These are phyloP conservation scores for Xylariaceae sp. DNA, from an alignment of 2,329 filamentous ascomycete species.

Conservation along the genomic window DNA sequence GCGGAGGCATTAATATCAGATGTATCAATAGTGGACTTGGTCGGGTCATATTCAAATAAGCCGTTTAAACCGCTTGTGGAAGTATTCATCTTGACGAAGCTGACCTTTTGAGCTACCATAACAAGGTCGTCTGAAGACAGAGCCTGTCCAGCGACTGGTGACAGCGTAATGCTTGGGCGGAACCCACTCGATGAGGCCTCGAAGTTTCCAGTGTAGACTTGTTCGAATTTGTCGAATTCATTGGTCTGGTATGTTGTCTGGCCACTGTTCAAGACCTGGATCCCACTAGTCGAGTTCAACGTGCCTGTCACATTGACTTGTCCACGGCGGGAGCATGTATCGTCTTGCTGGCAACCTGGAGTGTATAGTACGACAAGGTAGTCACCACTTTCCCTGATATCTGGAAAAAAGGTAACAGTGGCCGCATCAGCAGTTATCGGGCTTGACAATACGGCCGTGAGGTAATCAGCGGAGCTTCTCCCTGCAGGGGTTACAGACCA, in stretches of 20 bases:
- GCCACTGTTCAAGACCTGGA: conserved; percentile 47
- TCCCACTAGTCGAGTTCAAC: conserved; percentile 51
- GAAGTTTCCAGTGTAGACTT: conserved; percentile 81
- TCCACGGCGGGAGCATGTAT: conserved; percentile 72
- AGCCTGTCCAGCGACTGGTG: conserved; percentile 63
- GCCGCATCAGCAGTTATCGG: conserved; percentile 57
- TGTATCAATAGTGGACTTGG: conserved; percentile 53
- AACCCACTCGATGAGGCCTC: conserved; percentile 73
- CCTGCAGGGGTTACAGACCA: conserved; percentile 70
- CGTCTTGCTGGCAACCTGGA: conserved; percentile 81
- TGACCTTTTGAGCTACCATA: conserved; percentile 85
- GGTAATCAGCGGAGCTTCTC: conserved; percentile 71
- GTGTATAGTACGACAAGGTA: conserved; percentile 92
- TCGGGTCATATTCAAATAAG: conserved; percentile 83
- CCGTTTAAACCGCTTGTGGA: conserved; percentile 77
- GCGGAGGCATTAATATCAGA: conserved; percentile 67
- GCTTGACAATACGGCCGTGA: conserved; percentile 63
- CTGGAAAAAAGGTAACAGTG: conserved; percentile 75
- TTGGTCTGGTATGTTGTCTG: conserved; percentile 83
- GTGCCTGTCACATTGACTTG: conserved; percentile 76
- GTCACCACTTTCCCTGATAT: conserved; percentile 84
- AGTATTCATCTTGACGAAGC: conserved; percentile 71
- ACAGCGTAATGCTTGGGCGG: conserved; percentile 75
- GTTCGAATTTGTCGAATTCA: conserved; percentile 93
- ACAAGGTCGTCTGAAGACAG: conserved; percentile 56